Percentiles rank a stretch among this genome's conserved stretches.
These are phyloP conservation scores for Avena atlantica DNA, from an alignment of 176 grass and related monocot species.

Conservation along the genomic window DNA sequence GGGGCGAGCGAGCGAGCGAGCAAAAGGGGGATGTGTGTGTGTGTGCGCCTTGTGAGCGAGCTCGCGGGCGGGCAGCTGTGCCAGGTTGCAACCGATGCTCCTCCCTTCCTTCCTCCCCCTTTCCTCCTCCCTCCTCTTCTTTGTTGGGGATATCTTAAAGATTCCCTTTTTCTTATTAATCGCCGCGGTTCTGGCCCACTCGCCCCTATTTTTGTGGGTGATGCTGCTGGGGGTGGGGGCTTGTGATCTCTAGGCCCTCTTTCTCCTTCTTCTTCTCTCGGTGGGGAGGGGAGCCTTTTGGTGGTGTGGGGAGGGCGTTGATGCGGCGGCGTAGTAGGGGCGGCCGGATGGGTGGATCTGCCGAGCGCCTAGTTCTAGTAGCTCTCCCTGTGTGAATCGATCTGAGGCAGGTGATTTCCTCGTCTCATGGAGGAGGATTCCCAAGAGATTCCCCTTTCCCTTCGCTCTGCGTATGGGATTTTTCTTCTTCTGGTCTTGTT, in stretches of 20 bases:
- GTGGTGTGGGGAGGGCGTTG: not conserved
- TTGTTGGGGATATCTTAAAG: conserved; percentile 46
- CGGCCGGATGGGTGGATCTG: conserved; percentile 45
- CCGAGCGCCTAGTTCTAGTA: not conserved
- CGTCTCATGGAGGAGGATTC: not conserved
- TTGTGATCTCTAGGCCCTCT: conserved; percentile 42
- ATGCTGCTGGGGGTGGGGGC: conserved; percentile 39
- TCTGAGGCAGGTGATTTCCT: conserved; percentile 38
- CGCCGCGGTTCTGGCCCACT: conserved; percentile 50
- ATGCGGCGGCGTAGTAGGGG: conserved; percentile 38
- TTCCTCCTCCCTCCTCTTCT: not conserved
- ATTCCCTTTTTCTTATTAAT: conserved; percentile 49
- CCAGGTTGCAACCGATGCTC: conserved; percentile 56
- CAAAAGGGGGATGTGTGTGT: not conserved
- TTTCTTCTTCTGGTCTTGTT: not conserved
- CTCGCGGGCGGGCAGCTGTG: conserved; percentile 53
- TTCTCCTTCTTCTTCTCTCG: not conserved
- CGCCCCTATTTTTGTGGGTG: conserved; percentile 50
- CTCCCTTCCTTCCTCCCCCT: conserved; percentile 29
- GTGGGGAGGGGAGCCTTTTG: conserved; percentile 34
- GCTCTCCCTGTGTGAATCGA: not conserved
- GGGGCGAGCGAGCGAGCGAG: not conserved
- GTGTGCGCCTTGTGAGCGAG: conserved; percentile 50
- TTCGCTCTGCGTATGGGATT: not conserved
- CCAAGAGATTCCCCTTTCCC: not conserved